phyloP scores from a whole-genome alignment of 179 eudicot genomes.

The Spergularia azorica region DNA sequence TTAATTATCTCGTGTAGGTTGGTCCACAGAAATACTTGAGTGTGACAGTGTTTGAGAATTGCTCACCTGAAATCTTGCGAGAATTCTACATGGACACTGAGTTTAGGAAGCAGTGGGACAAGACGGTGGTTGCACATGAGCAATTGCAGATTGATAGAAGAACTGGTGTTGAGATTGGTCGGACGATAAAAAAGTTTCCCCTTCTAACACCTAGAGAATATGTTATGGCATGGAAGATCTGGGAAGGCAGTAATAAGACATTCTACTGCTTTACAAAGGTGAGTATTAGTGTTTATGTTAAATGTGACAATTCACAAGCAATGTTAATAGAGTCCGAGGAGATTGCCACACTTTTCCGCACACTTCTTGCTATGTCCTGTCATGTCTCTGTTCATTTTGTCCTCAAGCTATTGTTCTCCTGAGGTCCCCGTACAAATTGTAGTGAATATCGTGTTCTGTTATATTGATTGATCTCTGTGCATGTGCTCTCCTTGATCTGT shows the following conservation, averaged over 20 bases:
- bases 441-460: too few relatives aligned
- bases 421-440: too few relatives aligned
- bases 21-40: slow-evolving; percentile 78
- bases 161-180: slow-evolving; percentile 74
- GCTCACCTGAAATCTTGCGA: slow-evolving; percentile 64
- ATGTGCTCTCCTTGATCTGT: neutral
- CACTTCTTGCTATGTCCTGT: neutral
- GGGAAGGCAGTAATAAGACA: slow-evolving; percentile 71
- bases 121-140: slow-evolving; percentile 64
- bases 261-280: slow-evolving; percentile 90
- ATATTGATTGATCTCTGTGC: neutral
- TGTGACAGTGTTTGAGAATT: slow-evolving; percentile 68
- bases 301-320: neutral
- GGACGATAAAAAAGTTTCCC: slow-evolving; percentile 76
- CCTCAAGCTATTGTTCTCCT: neutral
- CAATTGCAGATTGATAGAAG: slow-evolving; percentile 64
- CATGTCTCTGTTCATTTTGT: neutral
- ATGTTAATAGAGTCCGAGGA: neutral
- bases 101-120: slow-evolving; percentile 88
- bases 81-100: slow-evolving; percentile 86
- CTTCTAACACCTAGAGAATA: slow-evolving; percentile 87
- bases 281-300: neutral
- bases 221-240: slow-evolving; percentile 82
- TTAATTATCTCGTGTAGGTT: slow-evolving; percentile 49
- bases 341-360: neutral